Evolutionary conservation across 1,284 basidiomycete genomes (phyloP), one percentile per base, ranked within the genome.

Genomic region (Rhodotorula sp.): DNA sequence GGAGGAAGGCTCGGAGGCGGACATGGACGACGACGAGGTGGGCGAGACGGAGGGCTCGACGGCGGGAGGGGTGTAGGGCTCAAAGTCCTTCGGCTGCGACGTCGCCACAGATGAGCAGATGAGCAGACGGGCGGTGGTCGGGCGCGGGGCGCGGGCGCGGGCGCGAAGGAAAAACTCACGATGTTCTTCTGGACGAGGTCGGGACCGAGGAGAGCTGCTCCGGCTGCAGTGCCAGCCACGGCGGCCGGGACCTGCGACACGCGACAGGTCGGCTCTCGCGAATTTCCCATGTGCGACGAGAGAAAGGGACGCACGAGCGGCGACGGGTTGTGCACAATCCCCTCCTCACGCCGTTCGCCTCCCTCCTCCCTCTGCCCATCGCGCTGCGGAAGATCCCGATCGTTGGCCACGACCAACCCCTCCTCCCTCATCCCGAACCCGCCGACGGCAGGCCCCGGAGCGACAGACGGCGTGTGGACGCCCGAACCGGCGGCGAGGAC

Each of bases 401-500:
- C 64, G 0, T 31, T 60, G 13, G 53, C 46, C n/a, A 31, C 8
- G 20, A 65, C 31, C 34, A 47, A 31, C 31, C 58, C 59, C 20
- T 13, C 24, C 2, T 44, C 51, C 26, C 64, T 46, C 1, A 11
- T 11, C 11, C 64, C 64, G 26, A 65, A 65, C 0, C 64, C 64
- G 6, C 22, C 24, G 11, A 13, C 48, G 4, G 51, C 58, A 18
- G 52, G 51, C 6, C 58, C 64, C 26, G 52, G 58, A 9, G 64
- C 59, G 20, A 56, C 59, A 2, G 57, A 52, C 1, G 68, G 68
- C 5, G 68, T 70, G n/a, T 61, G 47, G 47, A 70, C 59, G 8
- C 62, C 61, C 22, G 46, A 28, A 16, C 37, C 57, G 6, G 68
- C 68, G 30, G 60, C 64, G 54, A 70, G 64, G n/a, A 70, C 68